These are phyloP conservation scores for Rosa multiflora DNA, from an alignment of 306 rosid species.

Conservation along the genomic window DNA sequence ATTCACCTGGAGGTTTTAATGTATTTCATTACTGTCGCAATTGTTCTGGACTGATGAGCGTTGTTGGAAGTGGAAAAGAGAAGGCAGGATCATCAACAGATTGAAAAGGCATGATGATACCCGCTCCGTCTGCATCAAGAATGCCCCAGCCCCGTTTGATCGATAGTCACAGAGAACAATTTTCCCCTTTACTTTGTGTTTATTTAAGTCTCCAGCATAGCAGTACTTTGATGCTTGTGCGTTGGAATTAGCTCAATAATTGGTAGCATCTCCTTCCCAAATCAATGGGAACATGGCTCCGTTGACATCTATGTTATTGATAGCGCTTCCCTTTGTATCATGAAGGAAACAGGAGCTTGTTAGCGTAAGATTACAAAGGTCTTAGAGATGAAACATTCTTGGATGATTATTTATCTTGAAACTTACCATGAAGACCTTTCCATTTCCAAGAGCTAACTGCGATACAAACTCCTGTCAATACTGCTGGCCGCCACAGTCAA, in stretches of 20 bases:
- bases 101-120: background rate
- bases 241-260: conserved; percentile 10
- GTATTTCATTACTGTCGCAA: conserved; percentile 17
- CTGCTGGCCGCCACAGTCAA: conserved; percentile 31
- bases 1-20: conserved; percentile 15
- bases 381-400: background rate
- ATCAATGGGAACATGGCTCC: background rate
- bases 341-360: background rate
- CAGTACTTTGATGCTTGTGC: background rate
- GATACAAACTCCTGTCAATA: conserved; percentile 15
- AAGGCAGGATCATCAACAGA: background rate
- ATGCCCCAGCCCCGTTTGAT: background rate
- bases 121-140: background rate
- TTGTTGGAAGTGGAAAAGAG: conserved; percentile 16
- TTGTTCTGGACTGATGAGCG: conserved; percentile 11
- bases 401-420: background rate
- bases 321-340: conserved; percentile 2
- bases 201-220: too few species aligned
- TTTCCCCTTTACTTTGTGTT: background rate
- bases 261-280: conserved; percentile 37
- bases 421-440: conserved; percentile 15
- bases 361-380: background rate
- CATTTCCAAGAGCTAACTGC: conserved; percentile 22
- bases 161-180: background rate
- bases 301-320: conserved; percentile 16